Evolutionary conservation across 495 filamentous ascomycete species (phyloP).

Genomic region (Aspergillus diversus): DNA sequence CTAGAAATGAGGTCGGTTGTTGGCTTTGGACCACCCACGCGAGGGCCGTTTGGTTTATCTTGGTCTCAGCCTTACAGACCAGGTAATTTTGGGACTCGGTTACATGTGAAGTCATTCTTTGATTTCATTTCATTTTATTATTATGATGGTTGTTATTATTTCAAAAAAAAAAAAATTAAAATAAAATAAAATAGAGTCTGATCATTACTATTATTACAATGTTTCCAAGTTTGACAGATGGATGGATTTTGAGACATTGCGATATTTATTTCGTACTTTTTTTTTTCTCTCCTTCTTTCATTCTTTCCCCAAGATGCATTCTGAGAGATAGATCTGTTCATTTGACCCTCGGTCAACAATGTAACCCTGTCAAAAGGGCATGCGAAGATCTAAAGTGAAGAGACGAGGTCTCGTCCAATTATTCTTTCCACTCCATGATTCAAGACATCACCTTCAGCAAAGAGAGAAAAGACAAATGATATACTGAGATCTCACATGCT

Average conservation of each 20-base stretch:
- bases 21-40: neutral
- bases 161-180: no score
- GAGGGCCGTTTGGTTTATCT: neutral
- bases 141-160: neutral
- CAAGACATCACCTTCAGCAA: neutral
- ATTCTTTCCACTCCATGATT: neutral
- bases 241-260: no score
- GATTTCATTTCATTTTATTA: neutral
- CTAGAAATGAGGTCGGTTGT: neutral
- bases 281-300: neutral
- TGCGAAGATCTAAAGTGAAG: neutral
- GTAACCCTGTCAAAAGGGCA: neutral
- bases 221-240: no score
- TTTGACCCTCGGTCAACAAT: neutral
- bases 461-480: neutral
- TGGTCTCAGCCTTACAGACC: slow-evolving; percentile 7
- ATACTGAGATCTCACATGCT: slow-evolving; percentile 1
- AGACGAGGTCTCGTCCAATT: no score
- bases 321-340: neutral
- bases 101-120: slow-evolving; percentile 6
- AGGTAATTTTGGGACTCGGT: slow-evolving; percentile 8
- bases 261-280: neutral
- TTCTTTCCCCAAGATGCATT: neutral
- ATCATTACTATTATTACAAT: no score
- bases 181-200: no score